A percentile compares a stretch with the other conserved stretches of the same genome.
phyloP scores from a whole-genome alignment of 805 yeast species.

The Starmerella etchellsii region DNA sequence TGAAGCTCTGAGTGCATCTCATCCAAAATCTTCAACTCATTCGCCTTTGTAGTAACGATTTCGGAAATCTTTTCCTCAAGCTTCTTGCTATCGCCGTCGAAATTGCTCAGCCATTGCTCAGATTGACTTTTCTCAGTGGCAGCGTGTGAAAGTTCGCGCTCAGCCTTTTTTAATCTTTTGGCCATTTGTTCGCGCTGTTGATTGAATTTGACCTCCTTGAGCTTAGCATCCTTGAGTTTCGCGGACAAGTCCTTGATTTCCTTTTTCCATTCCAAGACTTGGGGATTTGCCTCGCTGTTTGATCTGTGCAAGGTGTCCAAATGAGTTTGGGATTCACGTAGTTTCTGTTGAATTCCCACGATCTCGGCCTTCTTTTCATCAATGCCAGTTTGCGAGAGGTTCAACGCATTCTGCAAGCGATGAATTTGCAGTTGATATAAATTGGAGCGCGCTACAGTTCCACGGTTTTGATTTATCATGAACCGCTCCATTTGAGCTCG shows the following conservation, averaged over 20 bases:
- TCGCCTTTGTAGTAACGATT: conserved; percentile 33
- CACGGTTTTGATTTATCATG: conserved; percentile 49
- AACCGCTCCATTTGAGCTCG: conserved; percentile 59
- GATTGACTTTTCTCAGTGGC: conserved; percentile 34
- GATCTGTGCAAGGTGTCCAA: conserved; percentile 3
- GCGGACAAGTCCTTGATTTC: conserved; percentile 24
- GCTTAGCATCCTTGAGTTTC: conserved; percentile 33
- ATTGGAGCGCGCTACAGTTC: conserved; percentile 40
- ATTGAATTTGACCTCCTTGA: conserved; percentile 53
- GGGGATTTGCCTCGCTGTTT: background rate
- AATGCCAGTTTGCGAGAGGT: background rate
- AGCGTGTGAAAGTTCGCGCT: conserved; percentile 24
- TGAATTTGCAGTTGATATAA: conserved; percentile 35
- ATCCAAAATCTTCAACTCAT: conserved; percentile 40
- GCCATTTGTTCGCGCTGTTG: conserved; percentile 61
- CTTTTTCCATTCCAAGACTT: conserved; percentile 20
- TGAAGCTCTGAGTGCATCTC: conserved; percentile 53
- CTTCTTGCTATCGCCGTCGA: conserved; percentile 22
- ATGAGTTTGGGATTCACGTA: conserved; percentile 14
- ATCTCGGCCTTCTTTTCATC: conserved; percentile 32
- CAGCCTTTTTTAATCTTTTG: conserved; percentile 29
- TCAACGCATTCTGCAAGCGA: background rate
- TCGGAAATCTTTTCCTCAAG: conserved; percentile 37
- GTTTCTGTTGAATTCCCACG: conserved; percentile 20
- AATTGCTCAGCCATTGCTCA: conserved; percentile 28